Evolutionary conservation across 1,139 yeast genomes (phyloP), one percentile per base, ranked within the genome.

Genomic region (Nadsonia starkeyi-henricii): DNA sequence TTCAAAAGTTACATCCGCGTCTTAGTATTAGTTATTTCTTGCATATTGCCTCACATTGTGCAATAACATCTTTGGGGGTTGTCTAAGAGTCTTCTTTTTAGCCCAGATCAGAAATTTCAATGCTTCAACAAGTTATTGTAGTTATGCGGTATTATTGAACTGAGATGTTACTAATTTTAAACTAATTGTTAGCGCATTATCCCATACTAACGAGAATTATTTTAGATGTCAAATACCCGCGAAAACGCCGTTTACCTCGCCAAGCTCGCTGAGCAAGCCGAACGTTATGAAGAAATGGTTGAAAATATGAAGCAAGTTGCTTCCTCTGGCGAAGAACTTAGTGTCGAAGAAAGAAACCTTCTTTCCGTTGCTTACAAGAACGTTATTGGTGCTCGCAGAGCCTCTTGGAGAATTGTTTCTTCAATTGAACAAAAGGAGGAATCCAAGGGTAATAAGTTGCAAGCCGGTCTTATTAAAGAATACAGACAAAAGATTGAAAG

Each of bases 221-320:
- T 41, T 23, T 26, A 47, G 41, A 55, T 54, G 57, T 46, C 55
- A 42, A 49, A 51, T 42, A 50, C 82, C 65, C 95, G 96, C 75
- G 98, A 91, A 80, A 96, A 89, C 75, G 85, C 95, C 62, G 96
- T 91, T 63, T 91, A 89, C 72, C 83, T 91, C 69, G 97, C 98
- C 71, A 91, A 91, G 72, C 85, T 91, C 71, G 96, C 97, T 63
- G 98, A 91, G 74, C 97, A 91, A 76, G 97, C 98, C 63, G 98
- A 91, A 75, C 94, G 98, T 72, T 91, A 91, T 69, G 98, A 91
- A 74, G 98, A 93, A 55, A 68, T 68, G 72, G 97, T 91, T 61
- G 96, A 88, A 70, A 85, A 85, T 73, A 91, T 91, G 97, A 89
- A 89, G 71, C 85, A 86, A 53, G 97, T 91, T 65, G 96, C 96